Evolutionary conservation across 2,329 filamentous ascomycete genomes (phyloP), one percentile per base, ranked within the genome.

Genomic region (Neonectria faginata): DNA sequence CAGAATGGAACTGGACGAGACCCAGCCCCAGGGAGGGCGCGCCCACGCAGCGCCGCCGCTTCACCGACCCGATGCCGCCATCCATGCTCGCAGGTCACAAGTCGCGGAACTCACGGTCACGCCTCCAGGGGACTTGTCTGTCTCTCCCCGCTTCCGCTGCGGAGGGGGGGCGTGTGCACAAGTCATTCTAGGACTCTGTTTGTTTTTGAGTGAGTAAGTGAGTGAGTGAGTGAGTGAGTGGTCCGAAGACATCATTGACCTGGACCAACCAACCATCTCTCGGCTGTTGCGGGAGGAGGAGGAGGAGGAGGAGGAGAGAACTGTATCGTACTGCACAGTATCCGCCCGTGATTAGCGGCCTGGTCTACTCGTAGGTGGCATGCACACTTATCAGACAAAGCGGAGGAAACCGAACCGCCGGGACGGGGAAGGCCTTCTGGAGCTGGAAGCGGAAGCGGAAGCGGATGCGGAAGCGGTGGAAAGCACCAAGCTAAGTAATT

Each of bases 71-170:
- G 65, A 71, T 65, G 66, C 69, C 62, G 58, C 70, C 69, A 67
- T 73, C 62, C 68, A 70, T 71, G 68, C 60, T 67, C 45, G 27
- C 47, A 65, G 69, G 71, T 73, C 48, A 29, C 54, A 66, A 68
- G 71, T 72, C 71, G 70, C 71, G 68, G 65, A 70, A 70, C 64
- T 67, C 60, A 45, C 57, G 69, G 70, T 72, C 70, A 72, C 70
- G 70, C 16, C 27, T 33, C 48, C 48, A n/a, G 22, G 42, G 20
- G 42, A 45, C 42, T 36, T 33, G 31, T 12, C 31, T 10, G 9
- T 33, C 36, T 42, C 20, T 20, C 51, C 44, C 58, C 51, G 44
- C 51, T 56, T 48, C 45, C 41, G 27, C n/a, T 29, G 20, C 20
- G 50, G 39, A 16, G 14, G 41, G 41, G 41, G 44, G 11, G 44